Percentiles rank a stretch among this genome's conserved stretches.
Conservation (phyloP, 257 asterid genomes). For the Gynochthodes officinalis region DNA sequence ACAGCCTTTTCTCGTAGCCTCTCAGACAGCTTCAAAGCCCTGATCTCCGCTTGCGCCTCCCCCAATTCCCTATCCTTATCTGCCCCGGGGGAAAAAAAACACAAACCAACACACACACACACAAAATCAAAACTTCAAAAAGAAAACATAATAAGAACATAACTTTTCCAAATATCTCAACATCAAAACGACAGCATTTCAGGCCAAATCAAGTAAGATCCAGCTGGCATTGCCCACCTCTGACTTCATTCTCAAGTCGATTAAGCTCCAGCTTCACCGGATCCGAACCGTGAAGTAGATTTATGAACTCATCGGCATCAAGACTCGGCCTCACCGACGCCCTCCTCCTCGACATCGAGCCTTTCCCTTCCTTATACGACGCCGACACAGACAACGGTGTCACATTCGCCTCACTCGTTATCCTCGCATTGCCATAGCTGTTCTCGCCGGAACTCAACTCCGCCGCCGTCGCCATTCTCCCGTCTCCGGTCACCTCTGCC, state of each 20-base stretch:
- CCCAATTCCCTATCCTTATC: conserved; percentile 86
- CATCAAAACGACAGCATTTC: conserved; percentile 27
- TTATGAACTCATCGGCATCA: conserved; percentile 93
- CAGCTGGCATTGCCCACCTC: conserved; percentile 74
- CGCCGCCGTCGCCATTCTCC: conserved; percentile 42
- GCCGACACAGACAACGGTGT: conserved; percentile 68
- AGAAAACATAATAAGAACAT: conserved; percentile 1
- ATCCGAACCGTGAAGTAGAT: conserved; percentile 98
- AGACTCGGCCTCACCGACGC: conserved; percentile 79
- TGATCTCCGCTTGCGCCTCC: conserved; percentile 90
- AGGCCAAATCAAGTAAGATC: conserved; percentile 64
- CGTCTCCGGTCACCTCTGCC: conserved; percentile 87
- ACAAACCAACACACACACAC: not conserved
- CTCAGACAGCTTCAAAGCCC: conserved; percentile 70
- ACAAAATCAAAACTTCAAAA: conserved; percentile 10
- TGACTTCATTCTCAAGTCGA: conserved; percentile 97
- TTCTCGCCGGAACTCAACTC: conserved; percentile 50
- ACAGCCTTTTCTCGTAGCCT: conserved; percentile 86
- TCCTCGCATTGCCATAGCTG: conserved; percentile 49
- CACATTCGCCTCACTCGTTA: conserved; percentile 33
- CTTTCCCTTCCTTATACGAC: conserved; percentile 73
- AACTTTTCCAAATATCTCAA: conserved; percentile 14
- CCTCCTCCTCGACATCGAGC: conserved; percentile 71
- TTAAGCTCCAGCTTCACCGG: conserved; percentile 99
- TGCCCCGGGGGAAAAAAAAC: conserved; percentile 24